These are phyloP conservation scores for Acorus gramineus DNA, from an alignment of 106 monocot genomes.

Conservation along the genomic window DNA sequence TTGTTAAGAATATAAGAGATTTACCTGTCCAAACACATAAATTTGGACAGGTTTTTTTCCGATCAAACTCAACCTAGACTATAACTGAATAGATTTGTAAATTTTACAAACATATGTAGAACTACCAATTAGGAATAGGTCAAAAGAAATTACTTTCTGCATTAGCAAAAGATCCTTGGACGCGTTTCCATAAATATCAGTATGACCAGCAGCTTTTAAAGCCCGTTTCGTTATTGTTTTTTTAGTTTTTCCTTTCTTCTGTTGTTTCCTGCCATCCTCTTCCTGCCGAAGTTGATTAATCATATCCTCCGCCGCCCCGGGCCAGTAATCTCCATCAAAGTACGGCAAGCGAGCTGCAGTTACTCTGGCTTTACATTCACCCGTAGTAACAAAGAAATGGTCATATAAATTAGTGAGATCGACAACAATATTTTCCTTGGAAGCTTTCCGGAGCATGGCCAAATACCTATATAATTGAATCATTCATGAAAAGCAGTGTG, in stretches of 20 bases:
- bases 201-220: slow-evolving; percentile 90
- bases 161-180: slow-evolving; percentile 86
- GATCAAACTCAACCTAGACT: too few relatives aligned
- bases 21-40: too few relatives aligned
- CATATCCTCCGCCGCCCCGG: slow-evolving; percentile 96
- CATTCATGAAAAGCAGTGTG: slow-evolving; percentile 1
- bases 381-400: slow-evolving; percentile 57
- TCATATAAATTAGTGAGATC: slow-evolving; percentile 87
- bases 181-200: slow-evolving; percentile 74
- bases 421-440: slow-evolving; percentile 76
- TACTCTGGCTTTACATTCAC: slow-evolving; percentile 81
- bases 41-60: too few relatives aligned
- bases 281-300: slow-evolving; percentile 82
- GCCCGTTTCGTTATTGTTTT: slow-evolving; percentile 78
- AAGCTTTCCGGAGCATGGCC: slow-evolving; percentile 78
- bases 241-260: slow-evolving; percentile 90
- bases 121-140: not conserved
- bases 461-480: slow-evolving; percentile 56
- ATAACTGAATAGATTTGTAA: too few relatives aligned
- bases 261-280: slow-evolving; percentile 79
- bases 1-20: too few relatives aligned
- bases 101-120: not conserved
- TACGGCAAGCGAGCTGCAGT: slow-evolving; percentile 91
- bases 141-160: slow-evolving; percentile 54
- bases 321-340: slow-evolving; percentile 99